Evolutionary conservation across 805 yeast genomes (phyloP).

Genomic region (Wickerhamiella cacticola): DNA sequence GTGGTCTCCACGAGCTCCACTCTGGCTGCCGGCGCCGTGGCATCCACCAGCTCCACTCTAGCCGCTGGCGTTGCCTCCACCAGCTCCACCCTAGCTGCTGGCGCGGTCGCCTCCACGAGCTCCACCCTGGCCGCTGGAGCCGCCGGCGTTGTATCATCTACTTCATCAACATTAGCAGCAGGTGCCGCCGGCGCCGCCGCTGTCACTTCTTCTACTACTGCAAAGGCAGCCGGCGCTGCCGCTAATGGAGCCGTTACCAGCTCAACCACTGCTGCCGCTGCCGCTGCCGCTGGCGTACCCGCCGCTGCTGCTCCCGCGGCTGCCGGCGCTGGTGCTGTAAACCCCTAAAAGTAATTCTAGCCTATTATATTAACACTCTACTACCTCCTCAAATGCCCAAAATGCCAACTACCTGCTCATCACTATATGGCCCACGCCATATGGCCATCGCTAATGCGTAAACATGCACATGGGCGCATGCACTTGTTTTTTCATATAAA

Average conservation of each 20-base stretch:
- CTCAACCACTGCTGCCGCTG: slow-evolving; percentile 1
- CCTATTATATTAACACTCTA: background rate
- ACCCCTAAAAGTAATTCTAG: background rate
- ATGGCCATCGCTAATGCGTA: no score
- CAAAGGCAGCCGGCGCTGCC: slow-evolving; percentile 8
- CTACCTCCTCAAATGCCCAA: no score
- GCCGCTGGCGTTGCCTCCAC: slow-evolving; percentile 9
- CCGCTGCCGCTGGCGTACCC: background rate
- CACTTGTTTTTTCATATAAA: background rate
- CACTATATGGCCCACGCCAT: no score
- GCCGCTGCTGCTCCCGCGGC: background rate
- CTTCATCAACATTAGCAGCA: slow-evolving; percentile 5
- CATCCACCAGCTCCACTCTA: background rate
- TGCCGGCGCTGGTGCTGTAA: background rate
- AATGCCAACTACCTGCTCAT: no score
- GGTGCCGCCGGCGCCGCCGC: slow-evolving; percentile 10
- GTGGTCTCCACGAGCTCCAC: background rate
- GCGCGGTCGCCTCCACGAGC: no score
- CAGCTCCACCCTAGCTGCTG: slow-evolving; percentile 3
- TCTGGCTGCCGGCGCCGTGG: background rate
- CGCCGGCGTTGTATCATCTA: slow-evolving; percentile 10
- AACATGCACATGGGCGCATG: slow-evolving; percentile 4
- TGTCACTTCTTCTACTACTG: background rate
- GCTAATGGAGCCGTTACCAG: slow-evolving; percentile 6
- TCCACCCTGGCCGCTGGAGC: slow-evolving; percentile 11